Conservation (phyloP, 345 rosid genomes). For the Kernera saxatilis region DNA sequence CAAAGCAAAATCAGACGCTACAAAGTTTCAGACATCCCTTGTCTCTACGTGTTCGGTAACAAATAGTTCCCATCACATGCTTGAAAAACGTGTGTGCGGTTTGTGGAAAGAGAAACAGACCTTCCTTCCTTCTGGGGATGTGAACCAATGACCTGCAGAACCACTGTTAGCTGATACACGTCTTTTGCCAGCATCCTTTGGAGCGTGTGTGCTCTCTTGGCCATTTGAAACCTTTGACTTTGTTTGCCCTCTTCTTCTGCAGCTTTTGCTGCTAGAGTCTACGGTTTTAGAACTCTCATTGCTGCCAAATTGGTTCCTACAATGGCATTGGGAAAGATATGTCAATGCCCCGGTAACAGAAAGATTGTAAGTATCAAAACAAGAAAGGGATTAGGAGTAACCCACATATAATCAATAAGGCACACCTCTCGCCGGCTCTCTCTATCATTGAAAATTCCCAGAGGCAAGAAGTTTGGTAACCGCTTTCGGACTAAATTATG, state of each 20-base stretch:
- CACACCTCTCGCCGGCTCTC: slow-evolving; percentile 37
- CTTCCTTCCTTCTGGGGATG: slow-evolving; percentile 77
- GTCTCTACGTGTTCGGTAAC: not conserved
- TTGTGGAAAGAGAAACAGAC: no score
- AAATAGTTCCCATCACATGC: not conserved
- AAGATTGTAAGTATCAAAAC: not conserved
- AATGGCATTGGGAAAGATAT: slow-evolving; percentile 4
- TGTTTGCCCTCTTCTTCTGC: slow-evolving; percentile 40
- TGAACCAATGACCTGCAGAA: slow-evolving; percentile 56
- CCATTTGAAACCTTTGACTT: slow-evolving; percentile 30
- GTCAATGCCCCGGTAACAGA: slow-evolving; percentile 4
- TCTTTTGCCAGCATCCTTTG: slow-evolving; percentile 78
- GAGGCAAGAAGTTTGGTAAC: slow-evolving; percentile 67
- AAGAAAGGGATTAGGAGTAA: slow-evolving; percentile 8
- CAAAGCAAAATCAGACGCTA: not conserved
- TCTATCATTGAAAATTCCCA: slow-evolving; percentile 33
- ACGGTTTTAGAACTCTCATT: slow-evolving; percentile 45
- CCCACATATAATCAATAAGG: slow-evolving; percentile 61
- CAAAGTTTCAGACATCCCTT: not conserved
- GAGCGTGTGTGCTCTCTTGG: slow-evolving; percentile 30
- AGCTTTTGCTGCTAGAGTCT: slow-evolving; percentile 30
- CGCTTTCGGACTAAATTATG: slow-evolving; percentile 46
- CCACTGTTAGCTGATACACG: slow-evolving; percentile 52
- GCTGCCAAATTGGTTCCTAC: slow-evolving; percentile 70
- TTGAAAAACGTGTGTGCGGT: not conserved